phyloP scores from a whole-genome alignment of 768 basidiomycete species.

The Trametes villosa region DNA sequence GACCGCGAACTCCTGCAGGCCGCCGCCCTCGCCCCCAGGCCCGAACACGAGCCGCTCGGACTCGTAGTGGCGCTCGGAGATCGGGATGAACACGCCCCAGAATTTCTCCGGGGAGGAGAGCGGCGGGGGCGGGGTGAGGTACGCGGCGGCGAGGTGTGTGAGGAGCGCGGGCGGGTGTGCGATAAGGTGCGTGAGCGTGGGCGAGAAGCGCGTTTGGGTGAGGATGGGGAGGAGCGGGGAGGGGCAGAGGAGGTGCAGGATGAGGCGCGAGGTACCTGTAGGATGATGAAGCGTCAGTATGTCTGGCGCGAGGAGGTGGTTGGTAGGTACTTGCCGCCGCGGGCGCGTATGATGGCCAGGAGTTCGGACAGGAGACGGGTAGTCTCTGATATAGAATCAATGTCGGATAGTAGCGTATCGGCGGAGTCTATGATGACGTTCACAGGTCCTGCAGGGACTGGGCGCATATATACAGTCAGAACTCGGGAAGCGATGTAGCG shows the following conservation, averaged over 20 bases:
- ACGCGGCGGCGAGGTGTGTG: slow-evolving; percentile 66
- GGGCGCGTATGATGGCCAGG: slow-evolving; percentile 47
- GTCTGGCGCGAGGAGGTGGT: background rate
- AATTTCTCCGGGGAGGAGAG: slow-evolving; percentile 68
- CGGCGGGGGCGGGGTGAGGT: slow-evolving; percentile 70
- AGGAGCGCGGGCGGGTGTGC: slow-evolving; percentile 77
- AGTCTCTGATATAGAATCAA: slow-evolving; percentile 55
- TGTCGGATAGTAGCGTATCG: slow-evolving; percentile 65
- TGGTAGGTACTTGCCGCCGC: slow-evolving; percentile 48
- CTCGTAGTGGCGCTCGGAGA: slow-evolving; percentile 65
- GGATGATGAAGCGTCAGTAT: background rate
- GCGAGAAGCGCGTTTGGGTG: slow-evolving; percentile 64
- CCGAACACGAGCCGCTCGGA: slow-evolving; percentile 66
- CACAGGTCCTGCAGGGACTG: slow-evolving; percentile 52
- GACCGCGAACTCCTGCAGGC: slow-evolving; percentile 59
- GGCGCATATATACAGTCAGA: background rate
- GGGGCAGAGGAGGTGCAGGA: slow-evolving; percentile 57
- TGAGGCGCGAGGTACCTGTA: slow-evolving; percentile 58
- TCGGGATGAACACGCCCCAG: slow-evolving; percentile 76
- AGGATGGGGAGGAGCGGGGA: slow-evolving; percentile 59
- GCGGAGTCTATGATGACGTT: slow-evolving; percentile 74
- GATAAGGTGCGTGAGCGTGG: slow-evolving; percentile 63
- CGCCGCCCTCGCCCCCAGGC: slow-evolving; percentile 48
- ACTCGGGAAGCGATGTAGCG: background rate
- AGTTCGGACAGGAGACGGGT: slow-evolving; percentile 57